A percentile compares a stretch with the other conserved stretches of the same genome.
These are phyloP conservation scores for Trichomonas vaginalis DNA, from an alignment of 208 protist genomes.

Conservation along the genomic window DNA sequence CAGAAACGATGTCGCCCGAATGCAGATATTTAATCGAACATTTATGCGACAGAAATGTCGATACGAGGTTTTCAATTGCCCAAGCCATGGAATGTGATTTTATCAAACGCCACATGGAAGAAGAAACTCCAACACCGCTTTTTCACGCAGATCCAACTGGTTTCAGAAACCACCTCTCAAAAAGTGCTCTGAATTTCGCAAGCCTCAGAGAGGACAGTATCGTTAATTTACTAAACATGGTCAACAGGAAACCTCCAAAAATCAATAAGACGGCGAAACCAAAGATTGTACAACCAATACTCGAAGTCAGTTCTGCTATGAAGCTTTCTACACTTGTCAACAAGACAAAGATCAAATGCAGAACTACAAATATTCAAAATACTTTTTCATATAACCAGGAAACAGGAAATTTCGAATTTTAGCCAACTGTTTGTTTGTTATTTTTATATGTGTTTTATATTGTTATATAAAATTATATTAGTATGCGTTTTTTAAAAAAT, in stretches of 20 bases:
- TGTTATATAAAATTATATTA: no score
- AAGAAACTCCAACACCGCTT: background rate
- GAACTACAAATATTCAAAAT: background rate
- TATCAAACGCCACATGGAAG: background rate
- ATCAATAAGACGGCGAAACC: background rate
- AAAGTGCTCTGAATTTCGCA: background rate
- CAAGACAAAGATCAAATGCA: background rate
- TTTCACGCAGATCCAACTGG: background rate
- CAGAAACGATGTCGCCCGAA: background rate
- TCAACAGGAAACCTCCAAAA: background rate
- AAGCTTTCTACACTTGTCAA: background rate
- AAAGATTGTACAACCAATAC: background rate
- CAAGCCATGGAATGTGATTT: background rate
- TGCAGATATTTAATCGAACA: background rate
- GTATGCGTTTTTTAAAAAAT: no score
- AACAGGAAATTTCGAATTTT: background rate
- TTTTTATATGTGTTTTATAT: no score
- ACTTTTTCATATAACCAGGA: background rate
- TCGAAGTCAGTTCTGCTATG: background rate
- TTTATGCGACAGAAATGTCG: background rate
- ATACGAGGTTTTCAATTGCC: background rate
- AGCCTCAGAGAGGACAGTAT: background rate
- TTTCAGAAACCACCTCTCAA: background rate
- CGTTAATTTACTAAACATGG: background rate
- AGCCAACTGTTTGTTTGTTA: no score